These are phyloP conservation scores for Phytophthora citrophthora DNA, from an alignment of 352 stramenopile genomes.

Conservation along the genomic window DNA sequence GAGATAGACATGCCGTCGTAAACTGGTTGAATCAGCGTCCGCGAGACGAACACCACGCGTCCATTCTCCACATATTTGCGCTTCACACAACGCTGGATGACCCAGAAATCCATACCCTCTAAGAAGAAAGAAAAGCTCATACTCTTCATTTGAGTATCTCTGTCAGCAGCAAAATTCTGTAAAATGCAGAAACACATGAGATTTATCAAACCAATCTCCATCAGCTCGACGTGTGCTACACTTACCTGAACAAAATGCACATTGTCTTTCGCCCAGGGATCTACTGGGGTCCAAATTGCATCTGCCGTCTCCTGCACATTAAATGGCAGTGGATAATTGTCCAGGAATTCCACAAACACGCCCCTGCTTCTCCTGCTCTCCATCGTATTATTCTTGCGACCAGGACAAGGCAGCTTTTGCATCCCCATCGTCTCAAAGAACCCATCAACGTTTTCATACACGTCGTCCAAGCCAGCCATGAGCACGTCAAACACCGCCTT, in stretches of 20 bases:
- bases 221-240: background rate
- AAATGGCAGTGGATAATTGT: conserved; percentile 31
- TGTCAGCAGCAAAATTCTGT: conserved; percentile 15
- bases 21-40: conserved; percentile 25
- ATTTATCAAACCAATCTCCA: no score
- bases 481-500: conserved; percentile 26
- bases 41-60: conserved; percentile 18
- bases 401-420: conserved; percentile 16
- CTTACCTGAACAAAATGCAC: conserved; percentile 21
- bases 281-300: conserved; percentile 16
- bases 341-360: conserved; percentile 24
- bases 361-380: background rate
- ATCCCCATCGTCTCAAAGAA: conserved; percentile 16
- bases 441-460: conserved; percentile 10
- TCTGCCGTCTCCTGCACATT: conserved; percentile 14
- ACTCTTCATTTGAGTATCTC: conserved; percentile 25
- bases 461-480: conserved; percentile 12
- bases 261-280: background rate
- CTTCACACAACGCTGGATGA: conserved; percentile 14
- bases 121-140: conserved; percentile 19
- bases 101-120: conserved; percentile 2
- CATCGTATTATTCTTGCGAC: conserved; percentile 11
- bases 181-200: no score
- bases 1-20: background rate
- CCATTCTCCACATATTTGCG: conserved; percentile 21